These are phyloP conservation scores for Angomonas desouzai DNA, from an alignment of 208 protist species.

Conservation along the genomic window DNA sequence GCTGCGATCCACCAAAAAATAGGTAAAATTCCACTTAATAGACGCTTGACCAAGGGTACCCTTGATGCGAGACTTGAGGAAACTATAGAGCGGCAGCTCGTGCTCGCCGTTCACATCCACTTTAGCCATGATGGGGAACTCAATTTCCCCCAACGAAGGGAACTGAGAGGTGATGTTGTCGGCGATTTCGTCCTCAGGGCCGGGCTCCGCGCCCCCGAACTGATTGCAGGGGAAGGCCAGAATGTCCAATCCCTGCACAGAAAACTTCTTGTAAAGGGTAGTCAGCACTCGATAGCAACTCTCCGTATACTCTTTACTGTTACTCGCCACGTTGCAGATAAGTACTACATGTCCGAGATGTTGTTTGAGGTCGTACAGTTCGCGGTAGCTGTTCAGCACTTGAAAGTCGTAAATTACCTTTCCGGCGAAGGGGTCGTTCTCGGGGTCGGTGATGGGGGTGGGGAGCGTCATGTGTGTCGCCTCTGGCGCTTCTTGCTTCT, in stretches of 20 bases:
- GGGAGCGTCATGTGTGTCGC: slow-evolving; percentile 17
- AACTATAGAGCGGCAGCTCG: slow-evolving; percentile 62
- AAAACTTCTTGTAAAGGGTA: slow-evolving; percentile 74
- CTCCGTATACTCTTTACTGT: slow-evolving; percentile 81
- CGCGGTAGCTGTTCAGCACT: slow-evolving; percentile 44
- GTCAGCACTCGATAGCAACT: slow-evolving; percentile 59
- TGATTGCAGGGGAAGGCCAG: slow-evolving; percentile 91
- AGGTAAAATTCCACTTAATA: slow-evolving; percentile 93
- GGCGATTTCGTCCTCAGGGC: slow-evolving; percentile 66
- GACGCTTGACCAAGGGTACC: slow-evolving; percentile 50
- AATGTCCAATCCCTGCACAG: slow-evolving; percentile 55
- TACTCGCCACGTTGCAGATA: slow-evolving; percentile 87
- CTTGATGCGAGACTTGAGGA: slow-evolving; percentile 54
- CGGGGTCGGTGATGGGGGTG: slow-evolving; percentile 6
- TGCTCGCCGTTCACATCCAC: slow-evolving; percentile 85
- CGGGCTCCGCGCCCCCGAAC: slow-evolving; percentile 82
- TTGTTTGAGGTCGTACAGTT: slow-evolving; percentile 74
- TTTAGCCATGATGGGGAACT: slow-evolving; percentile 85
- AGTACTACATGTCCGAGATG: slow-evolving; percentile 80
- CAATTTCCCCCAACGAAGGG: slow-evolving; percentile 27
- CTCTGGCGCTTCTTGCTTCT: background rate
- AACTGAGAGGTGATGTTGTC: slow-evolving; percentile 57
- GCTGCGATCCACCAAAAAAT: slow-evolving; percentile 71
- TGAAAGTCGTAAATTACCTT: slow-evolving; percentile 70
- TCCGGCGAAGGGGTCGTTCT: slow-evolving; percentile 13